These are phyloP conservation scores for Mycena galericulata DNA, from an alignment of 768 basidiomycete species.

Conservation along the genomic window DNA sequence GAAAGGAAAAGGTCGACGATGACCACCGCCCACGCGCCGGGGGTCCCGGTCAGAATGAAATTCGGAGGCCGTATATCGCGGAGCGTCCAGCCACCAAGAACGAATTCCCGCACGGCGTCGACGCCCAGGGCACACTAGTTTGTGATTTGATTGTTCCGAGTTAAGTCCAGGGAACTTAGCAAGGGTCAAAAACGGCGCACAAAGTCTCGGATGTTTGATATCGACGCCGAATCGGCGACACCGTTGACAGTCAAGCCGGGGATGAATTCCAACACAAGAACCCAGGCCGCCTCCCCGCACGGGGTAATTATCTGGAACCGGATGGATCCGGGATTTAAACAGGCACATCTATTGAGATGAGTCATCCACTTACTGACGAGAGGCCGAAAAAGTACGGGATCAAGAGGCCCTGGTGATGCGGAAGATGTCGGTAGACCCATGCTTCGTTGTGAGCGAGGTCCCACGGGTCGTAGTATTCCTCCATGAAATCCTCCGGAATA, in stretches of 20 bases:
- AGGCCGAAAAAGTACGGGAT: conserved; percentile 30
- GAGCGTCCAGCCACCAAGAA: conserved; percentile 9
- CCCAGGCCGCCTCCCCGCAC: conserved; percentile 19
- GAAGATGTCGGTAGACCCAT: conserved; percentile 21
- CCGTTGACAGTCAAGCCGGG: conserved; percentile 20
- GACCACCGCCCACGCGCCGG: conserved; percentile 17
- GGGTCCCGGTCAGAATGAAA: conserved; percentile 13
- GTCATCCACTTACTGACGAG: conserved; percentile 4
- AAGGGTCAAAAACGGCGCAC: conserved; percentile 3
- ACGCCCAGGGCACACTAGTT: conserved; percentile 18
- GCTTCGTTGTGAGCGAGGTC: conserved; percentile 23
- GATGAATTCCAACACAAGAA: conserved; percentile 25
- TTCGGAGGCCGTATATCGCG: conserved; percentile 18
- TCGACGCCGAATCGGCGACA: neutral
- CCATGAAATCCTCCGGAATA: neutral
- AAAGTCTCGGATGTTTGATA: conserved; percentile 19
- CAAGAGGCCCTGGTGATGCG: conserved; percentile 10
- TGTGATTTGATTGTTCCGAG: conserved; percentile 8
- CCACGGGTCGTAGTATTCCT: conserved; percentile 7
- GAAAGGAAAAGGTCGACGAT: conserved; percentile 21
- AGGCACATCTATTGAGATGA: neutral
- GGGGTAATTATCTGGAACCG: conserved; percentile 22
- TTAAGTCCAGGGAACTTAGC: conserved; percentile 2
- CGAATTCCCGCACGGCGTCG: conserved; percentile 12
- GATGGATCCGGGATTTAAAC: neutral